Percentiles rank a stretch among this genome's conserved stretches.
phyloP scores from a whole-genome alignment of 495 filamentous ascomycete genomes.

The Aspergillus coremiiformis region DNA sequence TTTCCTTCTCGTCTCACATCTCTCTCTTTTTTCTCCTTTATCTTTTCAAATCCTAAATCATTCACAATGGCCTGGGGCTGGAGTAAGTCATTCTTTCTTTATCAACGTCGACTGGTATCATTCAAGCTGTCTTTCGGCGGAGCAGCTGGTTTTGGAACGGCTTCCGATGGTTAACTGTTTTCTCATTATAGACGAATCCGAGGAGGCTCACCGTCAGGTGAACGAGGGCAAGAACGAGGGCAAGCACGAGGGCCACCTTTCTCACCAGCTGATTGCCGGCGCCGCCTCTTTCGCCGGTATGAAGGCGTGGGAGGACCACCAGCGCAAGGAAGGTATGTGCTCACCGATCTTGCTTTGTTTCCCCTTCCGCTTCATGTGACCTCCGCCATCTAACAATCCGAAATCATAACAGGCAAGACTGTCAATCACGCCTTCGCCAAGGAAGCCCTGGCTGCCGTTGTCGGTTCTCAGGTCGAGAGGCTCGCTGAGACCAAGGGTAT shows the following conservation, averaged over 20 bases:
- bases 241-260: conserved; percentile 56
- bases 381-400: background rate
- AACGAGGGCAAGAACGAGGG: conserved; percentile 47
- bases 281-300: conserved; percentile 74
- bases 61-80: conserved; percentile 33
- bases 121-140: background rate
- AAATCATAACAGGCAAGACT: conserved; percentile 49
- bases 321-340: conserved; percentile 59
- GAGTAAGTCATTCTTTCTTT: conserved; percentile 20
- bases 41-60: conserved; percentile 8
- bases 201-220: conserved; percentile 53
- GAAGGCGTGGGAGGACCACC: conserved; percentile 71
- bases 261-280: conserved; percentile 68
- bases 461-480: conserved; percentile 70
- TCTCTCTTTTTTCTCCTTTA: conserved; percentile 6
- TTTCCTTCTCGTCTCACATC: background rate
- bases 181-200: conserved; percentile 32
- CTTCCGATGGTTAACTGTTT: background rate
- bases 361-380: background rate
- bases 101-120: background rate
- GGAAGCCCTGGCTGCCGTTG: conserved; percentile 63
- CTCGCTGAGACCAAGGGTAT: conserved; percentile 72
- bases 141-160: background rate
- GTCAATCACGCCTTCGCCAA: conserved; percentile 71
- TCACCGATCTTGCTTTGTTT: background rate